Percentiles rank a stretch among this genome's conserved stretches.
Evolutionary conservation across 371 early-diverging fungal species (phyloP).

Genomic region (Mortierella sp.): DNA sequence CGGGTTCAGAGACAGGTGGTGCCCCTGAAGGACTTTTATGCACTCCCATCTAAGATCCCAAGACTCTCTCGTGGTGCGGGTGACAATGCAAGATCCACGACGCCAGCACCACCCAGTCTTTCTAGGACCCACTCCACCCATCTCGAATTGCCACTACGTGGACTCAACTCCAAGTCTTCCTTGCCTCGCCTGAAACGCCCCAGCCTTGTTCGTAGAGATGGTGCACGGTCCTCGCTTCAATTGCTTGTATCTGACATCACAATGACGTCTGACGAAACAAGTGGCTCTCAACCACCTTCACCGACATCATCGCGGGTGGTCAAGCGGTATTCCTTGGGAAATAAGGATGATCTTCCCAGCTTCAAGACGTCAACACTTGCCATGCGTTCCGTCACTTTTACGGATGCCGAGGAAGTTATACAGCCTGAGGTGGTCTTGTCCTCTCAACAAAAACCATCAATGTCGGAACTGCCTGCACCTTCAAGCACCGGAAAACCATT

Average conservation of each 20-base stretch:
- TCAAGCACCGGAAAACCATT: slow-evolving; percentile 16
- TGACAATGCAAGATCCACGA: slow-evolving; percentile 25
- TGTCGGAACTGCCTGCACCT: not conserved
- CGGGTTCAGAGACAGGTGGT: slow-evolving; percentile 37
- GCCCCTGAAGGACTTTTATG: slow-evolving; percentile 49
- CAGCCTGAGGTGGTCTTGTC: not conserved
- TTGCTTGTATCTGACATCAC: not conserved
- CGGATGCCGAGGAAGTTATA: slow-evolving; percentile 10
- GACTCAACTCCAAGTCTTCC: slow-evolving; percentile 32
- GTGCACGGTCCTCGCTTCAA: not conserved
- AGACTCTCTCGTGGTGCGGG: slow-evolving; percentile 33
- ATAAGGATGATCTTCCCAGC: slow-evolving; percentile 33
- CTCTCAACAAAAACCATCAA: not conserved
- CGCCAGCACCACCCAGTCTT: slow-evolving; percentile 23
- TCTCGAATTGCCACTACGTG: slow-evolving; percentile 26
- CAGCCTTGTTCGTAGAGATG: slow-evolving; percentile 14
- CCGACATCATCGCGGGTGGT: slow-evolving; percentile 12
- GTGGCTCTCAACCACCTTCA: slow-evolving; percentile 22
- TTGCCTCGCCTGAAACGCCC: slow-evolving; percentile 37
- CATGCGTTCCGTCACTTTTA: slow-evolving; percentile 36
- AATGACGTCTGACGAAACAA: slow-evolving; percentile 3
- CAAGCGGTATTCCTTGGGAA: slow-evolving; percentile 15
- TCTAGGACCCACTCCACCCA: slow-evolving; percentile 36
- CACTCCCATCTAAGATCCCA: slow-evolving; percentile 41
- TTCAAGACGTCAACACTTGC: slow-evolving; percentile 29